Conservation (phyloP, 2,329 filamentous ascomycete species). For the Monilinia fructigena region DNA sequence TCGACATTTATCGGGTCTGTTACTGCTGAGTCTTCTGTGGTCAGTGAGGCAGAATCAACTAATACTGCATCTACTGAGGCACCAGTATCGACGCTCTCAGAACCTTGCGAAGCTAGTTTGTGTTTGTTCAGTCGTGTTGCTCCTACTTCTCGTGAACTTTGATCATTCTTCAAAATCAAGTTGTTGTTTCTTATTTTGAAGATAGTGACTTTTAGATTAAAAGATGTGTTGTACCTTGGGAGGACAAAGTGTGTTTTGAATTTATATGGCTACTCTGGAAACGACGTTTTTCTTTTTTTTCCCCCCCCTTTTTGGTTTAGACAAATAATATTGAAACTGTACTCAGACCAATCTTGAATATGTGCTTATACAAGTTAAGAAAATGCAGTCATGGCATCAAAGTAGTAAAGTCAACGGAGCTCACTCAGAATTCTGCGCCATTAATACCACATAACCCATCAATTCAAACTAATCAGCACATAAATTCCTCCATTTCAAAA, state of each 20-base stretch:
- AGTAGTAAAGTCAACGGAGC: no score
- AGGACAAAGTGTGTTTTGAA: no score
- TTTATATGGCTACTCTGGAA: not conserved
- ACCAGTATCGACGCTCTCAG: not conserved
- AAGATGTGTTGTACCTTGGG: not conserved
- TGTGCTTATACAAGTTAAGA: not conserved
- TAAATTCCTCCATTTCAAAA: no score
- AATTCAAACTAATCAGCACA: no score
- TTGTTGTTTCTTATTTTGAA: not conserved
- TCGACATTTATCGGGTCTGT: not conserved
- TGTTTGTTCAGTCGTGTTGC: constrained; percentile 12
- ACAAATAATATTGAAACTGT: not conserved
- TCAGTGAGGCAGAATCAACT: not conserved
- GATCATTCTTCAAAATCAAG: not conserved
- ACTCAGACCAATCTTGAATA: not conserved
- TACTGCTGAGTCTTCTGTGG: no score
- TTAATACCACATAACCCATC: no score
- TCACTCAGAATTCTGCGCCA: no score
- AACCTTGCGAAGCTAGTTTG: constrained; percentile 2
- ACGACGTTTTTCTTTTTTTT: not conserved
- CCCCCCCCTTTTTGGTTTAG: not conserved
- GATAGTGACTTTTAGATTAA: accelerated
- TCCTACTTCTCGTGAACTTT: constrained; percentile 21
- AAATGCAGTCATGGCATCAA: no score
- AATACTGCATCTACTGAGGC: not conserved